Evolutionary conservation across 1,284 basidiomycete genomes (phyloP), one percentile per base, ranked within the genome.

Genomic region (Termitomyces sp.): DNA sequence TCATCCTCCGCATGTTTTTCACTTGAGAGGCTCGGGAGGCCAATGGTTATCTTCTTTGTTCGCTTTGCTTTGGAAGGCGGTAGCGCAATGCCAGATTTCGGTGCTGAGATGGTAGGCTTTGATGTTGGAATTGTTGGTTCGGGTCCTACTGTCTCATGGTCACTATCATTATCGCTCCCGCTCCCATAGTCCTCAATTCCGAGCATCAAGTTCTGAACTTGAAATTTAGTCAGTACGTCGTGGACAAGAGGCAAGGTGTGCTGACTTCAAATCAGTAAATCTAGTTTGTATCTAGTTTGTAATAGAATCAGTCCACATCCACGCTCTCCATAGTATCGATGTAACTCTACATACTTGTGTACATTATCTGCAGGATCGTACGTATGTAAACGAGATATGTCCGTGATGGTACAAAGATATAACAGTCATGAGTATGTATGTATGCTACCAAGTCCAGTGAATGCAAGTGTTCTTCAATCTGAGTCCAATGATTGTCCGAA

Each of bases 151-250:
- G 62, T 61, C 42, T 84, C 81, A 45, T 73, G 69, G 52, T 79
- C 79, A 61, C 73, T 74, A 60, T 82, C 80, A 60, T 66, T 75
- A 58, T 84, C 82, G 62, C 76, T 80, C 67, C 78, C 85, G 68
- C 85, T 89, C 57, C 85, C 86, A 62, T 90, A 90, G 74, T 76
- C 78, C 64, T 84, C 84, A 54, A 88, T 74, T 47, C 86, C 86
- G 61, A 90, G 79, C 86, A 89, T 90, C 61, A 49, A 13, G 39
- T 26, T 5, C 52, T 48, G 52, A 39, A 15, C 9, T 48, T 40
- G 19, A 17, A 26, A 52, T 45, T 26, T 31, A 15, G 36, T 31
- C 31, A 28, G 34, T 45, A 30, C 17, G 33, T 24, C 17, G 33
- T 9, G 13, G 38, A 46, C 26, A 31, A 4, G 9, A 28, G 12